phyloP scores from a whole-genome alignment of 495 filamentous ascomycete genomes.

The Hypoxylon cercidicola region DNA sequence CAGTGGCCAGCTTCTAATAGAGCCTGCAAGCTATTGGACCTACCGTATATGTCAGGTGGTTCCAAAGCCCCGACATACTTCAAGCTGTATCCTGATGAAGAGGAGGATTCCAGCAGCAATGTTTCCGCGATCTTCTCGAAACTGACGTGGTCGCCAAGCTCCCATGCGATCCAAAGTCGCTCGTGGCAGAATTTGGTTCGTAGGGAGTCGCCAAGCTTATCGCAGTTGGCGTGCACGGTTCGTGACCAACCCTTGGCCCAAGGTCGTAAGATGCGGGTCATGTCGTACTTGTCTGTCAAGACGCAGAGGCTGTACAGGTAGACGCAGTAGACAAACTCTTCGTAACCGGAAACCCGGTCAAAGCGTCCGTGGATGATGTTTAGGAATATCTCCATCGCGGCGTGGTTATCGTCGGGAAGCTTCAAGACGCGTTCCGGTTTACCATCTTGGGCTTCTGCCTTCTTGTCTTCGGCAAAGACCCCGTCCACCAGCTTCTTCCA shows the following conservation, averaged over 20 bases:
- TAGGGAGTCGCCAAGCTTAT: constrained; percentile 27
- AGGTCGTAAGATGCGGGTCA: constrained; percentile 34
- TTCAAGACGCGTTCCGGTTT: constrained; percentile 38
- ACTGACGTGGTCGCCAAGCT: constrained; percentile 26
- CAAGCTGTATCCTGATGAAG: constrained; percentile 17
- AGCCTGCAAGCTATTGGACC: constrained; percentile 3
- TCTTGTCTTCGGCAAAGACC: constrained; percentile 42
- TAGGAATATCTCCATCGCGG: constrained; percentile 35
- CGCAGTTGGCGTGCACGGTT: constrained; percentile 22
- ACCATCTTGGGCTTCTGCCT: constrained; percentile 6
- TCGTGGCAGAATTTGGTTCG: constrained; percentile 31
- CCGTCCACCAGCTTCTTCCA: constrained; percentile 47
- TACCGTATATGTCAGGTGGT: constrained; percentile 41
- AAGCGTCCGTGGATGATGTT: constrained; percentile 45
- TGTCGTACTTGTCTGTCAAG: constrained; percentile 46
- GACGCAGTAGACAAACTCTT: constrained; percentile 20
- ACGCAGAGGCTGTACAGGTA: constrained; percentile 41
- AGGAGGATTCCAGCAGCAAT: constrained; percentile 22
- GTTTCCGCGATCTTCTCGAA: constrained; percentile 26
- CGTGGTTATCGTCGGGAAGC: constrained; percentile 46
- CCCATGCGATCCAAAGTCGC: constrained; percentile 40
- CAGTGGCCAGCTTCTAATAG: not conserved
- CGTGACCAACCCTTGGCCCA: constrained; percentile 39
- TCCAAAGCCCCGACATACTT: constrained; percentile 30
- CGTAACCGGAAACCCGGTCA: constrained; percentile 29